Evolutionary conservation across 2,329 filamentous ascomycete species (phyloP).

Genomic region (Penicillium glabrum): DNA sequence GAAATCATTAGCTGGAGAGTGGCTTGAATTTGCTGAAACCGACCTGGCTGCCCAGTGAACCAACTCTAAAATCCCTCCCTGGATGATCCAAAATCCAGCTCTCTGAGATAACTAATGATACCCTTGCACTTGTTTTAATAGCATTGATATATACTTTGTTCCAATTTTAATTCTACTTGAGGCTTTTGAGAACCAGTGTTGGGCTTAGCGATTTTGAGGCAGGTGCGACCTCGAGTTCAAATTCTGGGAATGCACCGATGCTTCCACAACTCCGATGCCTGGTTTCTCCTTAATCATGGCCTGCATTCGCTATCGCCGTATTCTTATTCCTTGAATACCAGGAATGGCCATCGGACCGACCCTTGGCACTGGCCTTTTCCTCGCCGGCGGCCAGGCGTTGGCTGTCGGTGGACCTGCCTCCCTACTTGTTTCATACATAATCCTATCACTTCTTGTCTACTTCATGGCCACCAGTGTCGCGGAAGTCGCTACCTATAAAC

Average conservation of each 20-base stretch:
- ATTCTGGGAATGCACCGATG: neutral
- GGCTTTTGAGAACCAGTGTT: neutral
- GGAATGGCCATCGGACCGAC: constrained; percentile 58
- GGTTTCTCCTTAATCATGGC: neutral
- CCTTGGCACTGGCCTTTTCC: constrained; percentile 56
- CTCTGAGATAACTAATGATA: constrained; percentile 17
- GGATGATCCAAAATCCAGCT: neutral
- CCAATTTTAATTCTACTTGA: neutral
- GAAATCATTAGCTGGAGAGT: constrained; percentile 43
- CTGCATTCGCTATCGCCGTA: constrained; percentile 5
- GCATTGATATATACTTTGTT: neutral
- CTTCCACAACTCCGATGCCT: neutral
- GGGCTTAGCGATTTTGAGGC: neutral
- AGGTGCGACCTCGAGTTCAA: constrained; percentile 10
- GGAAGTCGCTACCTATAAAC: constrained; percentile 41
- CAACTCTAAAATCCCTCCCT: neutral
- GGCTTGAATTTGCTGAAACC: constrained; percentile 46
- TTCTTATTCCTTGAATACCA: constrained; percentile 14
- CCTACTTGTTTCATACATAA: constrained; percentile 52
- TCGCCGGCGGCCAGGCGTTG: constrained; percentile 55
- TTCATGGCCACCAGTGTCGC: constrained; percentile 48
- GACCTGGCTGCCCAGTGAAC: constrained; percentile 37
- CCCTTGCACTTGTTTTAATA: constrained; percentile 14
- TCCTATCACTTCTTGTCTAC: constrained; percentile 48
- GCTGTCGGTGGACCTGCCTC: constrained; percentile 53